Percentiles rank a stretch among this genome's conserved stretches.
phyloP scores from a whole-genome alignment of 345 rosid genomes.

The Jatropha curcas region DNA sequence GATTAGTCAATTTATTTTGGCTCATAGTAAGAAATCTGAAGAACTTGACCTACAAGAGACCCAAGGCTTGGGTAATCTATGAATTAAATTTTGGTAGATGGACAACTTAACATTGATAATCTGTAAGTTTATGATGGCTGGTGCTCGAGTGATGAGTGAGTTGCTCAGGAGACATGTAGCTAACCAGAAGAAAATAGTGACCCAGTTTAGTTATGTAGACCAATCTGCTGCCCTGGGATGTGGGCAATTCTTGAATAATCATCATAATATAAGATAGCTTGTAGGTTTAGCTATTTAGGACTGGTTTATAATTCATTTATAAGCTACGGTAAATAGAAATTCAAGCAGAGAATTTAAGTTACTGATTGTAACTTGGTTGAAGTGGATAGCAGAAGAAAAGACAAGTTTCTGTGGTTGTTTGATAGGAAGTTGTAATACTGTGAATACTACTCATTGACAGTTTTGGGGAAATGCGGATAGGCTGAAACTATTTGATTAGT shows the following conservation, averaged over 20 bases:
- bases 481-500: not conserved
- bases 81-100: not conserved
- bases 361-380: not conserved
- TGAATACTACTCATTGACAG: not conserved
- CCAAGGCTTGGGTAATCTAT: not conserved
- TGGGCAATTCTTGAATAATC: not conserved
- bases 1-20: not conserved
- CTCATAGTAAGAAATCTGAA: not conserved
- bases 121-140: not conserved
- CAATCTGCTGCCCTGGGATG: not conserved
- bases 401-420: not conserved
- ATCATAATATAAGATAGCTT: not conserved
- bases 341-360: not conserved
- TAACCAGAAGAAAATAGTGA: no score
- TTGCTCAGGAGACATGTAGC: no score
- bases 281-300: not conserved
- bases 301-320: no score
- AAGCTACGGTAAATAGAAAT: not conserved
- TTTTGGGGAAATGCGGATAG: not conserved
- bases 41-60: not conserved
- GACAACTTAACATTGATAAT: not conserved
- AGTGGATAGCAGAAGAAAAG: not conserved
- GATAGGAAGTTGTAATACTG: not conserved
- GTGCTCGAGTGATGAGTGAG: no score
- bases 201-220: no score